Conservation (phyloP, 345 rosid genomes). For the Bretschneidera sinensis region DNA sequence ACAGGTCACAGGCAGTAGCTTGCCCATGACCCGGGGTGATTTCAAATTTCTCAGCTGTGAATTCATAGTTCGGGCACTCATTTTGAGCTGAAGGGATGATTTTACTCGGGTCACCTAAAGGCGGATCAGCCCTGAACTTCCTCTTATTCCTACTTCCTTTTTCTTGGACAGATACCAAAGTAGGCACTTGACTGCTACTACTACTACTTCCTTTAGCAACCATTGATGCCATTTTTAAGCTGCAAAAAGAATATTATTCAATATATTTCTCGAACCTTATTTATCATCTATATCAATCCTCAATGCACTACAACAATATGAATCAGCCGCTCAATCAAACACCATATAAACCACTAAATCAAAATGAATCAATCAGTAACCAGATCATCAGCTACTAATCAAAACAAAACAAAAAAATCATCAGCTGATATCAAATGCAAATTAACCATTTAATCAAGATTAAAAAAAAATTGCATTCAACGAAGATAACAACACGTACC, state of each 20-base stretch:
- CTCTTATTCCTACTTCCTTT: conserved; percentile 89
- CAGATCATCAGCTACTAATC: conserved; percentile 15
- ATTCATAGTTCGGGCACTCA: conserved; percentile 48
- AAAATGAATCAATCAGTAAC: conserved; percentile 2
- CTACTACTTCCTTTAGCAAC: conserved; percentile 45
- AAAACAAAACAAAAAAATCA: too few relatives aligned
- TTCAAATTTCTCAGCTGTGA: conserved; percentile 64
- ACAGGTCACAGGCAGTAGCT: conserved; percentile 35
- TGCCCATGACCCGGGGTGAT: conserved; percentile 33
- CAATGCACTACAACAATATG: conserved; percentile 11
- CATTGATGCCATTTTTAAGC: conserved; percentile 58
- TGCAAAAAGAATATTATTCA: conserved; percentile 24
- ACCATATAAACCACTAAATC: conserved; percentile 1
- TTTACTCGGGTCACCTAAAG: conserved; percentile 41
- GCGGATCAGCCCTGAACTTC: conserved; percentile 74
- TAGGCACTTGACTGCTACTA: conserved; percentile 35
- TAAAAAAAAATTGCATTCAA: neutral
- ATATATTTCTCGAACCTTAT: conserved; percentile 13
- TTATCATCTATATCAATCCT: neutral
- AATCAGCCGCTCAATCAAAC: conserved; percentile 12
- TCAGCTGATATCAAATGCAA: conserved; percentile 11
- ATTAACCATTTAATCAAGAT: conserved; percentile 3
- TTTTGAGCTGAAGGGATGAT: conserved; percentile 31
- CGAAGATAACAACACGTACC: conserved; percentile 6
- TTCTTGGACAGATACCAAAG: conserved; percentile 56